Evolutionary conservation across 768 basidiomycete species (phyloP).

Genomic region (Serpula lacrymans): DNA sequence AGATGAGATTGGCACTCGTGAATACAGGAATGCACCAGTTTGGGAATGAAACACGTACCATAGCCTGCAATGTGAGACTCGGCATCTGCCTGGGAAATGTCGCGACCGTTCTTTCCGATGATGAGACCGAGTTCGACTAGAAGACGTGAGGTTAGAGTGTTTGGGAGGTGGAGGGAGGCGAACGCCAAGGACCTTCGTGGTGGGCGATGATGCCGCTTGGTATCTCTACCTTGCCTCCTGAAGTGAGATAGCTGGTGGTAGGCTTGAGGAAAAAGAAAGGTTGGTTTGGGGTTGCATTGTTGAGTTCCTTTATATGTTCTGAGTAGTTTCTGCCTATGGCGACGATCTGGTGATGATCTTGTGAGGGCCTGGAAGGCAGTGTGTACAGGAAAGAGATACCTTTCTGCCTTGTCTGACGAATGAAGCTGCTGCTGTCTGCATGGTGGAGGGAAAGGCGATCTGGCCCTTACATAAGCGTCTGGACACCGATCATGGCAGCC

Average conservation of each 20-base stretch:
- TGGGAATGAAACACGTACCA: conserved; percentile 43
- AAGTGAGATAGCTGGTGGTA: conserved; percentile 79
- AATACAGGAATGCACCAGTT: not conserved
- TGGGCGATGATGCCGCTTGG: conserved; percentile 82
- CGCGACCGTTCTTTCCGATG: conserved; percentile 82
- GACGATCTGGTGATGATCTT: too few species aligned
- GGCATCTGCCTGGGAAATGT: conserved; percentile 73
- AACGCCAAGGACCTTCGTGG: conserved; percentile 68
- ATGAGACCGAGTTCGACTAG: conserved; percentile 95
- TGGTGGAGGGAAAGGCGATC: conserved; percentile 14
- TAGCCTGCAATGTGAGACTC: conserved; percentile 87
- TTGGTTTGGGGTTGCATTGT: conserved; percentile 81
- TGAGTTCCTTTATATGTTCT: conserved; percentile 89
- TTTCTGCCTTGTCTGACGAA: conserved; percentile 48
- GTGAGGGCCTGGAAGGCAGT: not conserved
- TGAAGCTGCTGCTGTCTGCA: conserved; percentile 32
- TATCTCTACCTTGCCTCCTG: conserved; percentile 81
- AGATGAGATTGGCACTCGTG: conserved; percentile 7
- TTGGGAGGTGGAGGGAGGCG: not conserved
- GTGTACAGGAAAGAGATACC: conserved; percentile 20
- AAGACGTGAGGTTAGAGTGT: not conserved
- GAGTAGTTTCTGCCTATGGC: conserved; percentile 95
- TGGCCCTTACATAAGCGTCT: too few species aligned
- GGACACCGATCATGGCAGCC: too few species aligned
- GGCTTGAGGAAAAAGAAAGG: conserved; percentile 99